phyloP scores from a whole-genome alignment of 768 basidiomycete species.

The Dacryopinax spathularia region DNA sequence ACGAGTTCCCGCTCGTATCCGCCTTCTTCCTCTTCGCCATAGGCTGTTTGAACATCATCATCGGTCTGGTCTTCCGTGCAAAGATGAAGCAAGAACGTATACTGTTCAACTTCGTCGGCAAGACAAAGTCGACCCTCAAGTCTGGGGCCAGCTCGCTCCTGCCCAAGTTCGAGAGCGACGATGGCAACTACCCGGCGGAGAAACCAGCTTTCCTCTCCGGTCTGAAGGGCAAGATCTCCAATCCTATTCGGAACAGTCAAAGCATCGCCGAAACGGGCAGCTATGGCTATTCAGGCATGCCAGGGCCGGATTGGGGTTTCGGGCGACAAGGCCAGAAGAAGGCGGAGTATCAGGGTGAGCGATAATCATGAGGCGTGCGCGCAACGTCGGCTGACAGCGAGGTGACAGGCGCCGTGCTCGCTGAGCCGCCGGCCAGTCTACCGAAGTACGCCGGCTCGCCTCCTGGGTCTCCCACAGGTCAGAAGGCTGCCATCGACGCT shows the following conservation, averaged over 20 bases:
- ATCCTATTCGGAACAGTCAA: background rate
- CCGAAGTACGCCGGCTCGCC: background rate
- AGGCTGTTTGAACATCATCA: constrained; percentile 76
- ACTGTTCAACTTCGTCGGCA: constrained; percentile 20
- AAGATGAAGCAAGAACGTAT: constrained; percentile 48
- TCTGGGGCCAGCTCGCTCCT: background rate
- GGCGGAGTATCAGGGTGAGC: background rate
- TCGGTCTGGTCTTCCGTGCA: constrained; percentile 51
- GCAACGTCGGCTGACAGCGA: background rate
- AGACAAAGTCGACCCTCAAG: background rate
- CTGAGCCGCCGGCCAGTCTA: background rate
- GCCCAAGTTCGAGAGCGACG: background rate
- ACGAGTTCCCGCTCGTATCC: constrained; percentile 76
- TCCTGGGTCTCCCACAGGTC: background rate
- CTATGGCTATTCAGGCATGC: background rate
- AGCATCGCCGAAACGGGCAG: background rate
- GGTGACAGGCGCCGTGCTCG: background rate
- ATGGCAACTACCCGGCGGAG: background rate
- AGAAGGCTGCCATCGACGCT: background rate
- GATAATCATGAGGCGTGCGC: background rate
- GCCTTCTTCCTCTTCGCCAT: constrained; percentile 85
- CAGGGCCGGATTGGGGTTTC: background rate
- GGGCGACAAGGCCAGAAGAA: background rate
- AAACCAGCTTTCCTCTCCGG: background rate
- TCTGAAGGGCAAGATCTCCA: background rate